Evolutionary conservation across 2,329 filamentous ascomycete species (phyloP).

Genomic region (Macroventuria anomochaeta): DNA sequence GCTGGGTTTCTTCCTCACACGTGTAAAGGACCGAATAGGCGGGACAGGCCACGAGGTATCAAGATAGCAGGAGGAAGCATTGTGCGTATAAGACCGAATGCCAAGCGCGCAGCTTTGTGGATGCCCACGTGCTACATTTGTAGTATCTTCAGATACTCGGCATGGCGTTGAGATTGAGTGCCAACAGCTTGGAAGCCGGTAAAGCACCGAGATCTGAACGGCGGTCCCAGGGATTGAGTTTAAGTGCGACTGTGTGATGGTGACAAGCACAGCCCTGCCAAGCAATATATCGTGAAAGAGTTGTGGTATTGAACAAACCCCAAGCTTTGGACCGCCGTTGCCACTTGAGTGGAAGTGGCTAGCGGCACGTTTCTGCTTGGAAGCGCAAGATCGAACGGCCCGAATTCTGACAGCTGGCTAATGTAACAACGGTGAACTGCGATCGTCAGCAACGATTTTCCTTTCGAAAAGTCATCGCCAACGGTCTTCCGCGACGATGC

Average conservation of each 20-base stretch:
- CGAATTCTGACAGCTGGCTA: background rate
- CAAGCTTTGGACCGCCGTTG: constrained; percentile 7
- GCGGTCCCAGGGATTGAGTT: background rate
- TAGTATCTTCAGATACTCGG: constrained; percentile 6
- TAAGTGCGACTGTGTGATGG: background rate
- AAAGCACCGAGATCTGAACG: constrained; percentile 9
- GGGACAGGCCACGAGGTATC: background rate
- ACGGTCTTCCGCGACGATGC: constrained; percentile 8
- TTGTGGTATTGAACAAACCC: background rate
- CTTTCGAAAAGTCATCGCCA: background rate
- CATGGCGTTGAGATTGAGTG: constrained; percentile 17
- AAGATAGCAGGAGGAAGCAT: background rate
- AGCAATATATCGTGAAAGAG: background rate
- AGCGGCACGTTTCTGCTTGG: background rate
- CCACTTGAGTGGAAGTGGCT: background rate
- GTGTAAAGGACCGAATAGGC: background rate
- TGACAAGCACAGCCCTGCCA: constrained; percentile 6
- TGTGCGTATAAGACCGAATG: constrained; percentile 15
- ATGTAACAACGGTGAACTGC: background rate
- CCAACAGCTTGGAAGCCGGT: constrained; percentile 7
- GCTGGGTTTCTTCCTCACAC: background rate
- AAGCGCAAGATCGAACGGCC: background rate
- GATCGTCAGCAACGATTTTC: constrained; percentile 5
- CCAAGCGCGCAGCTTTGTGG: constrained; percentile 5
- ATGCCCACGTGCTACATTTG: background rate